Conservation (phyloP, 2,329 filamentous ascomycete species). For the Emergomyces pasteurianus region DNA sequence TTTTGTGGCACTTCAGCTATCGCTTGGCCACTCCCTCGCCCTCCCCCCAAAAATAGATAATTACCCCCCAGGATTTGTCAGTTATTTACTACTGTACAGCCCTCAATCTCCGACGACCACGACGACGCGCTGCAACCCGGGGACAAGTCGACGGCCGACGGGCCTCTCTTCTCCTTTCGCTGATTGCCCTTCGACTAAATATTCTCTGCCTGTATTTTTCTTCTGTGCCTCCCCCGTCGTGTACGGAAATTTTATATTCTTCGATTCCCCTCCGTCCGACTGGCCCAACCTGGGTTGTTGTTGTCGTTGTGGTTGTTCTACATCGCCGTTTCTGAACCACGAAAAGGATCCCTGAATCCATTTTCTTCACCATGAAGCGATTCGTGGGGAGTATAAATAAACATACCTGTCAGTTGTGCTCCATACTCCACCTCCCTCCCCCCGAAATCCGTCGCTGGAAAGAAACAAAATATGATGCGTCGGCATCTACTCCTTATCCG, state of each 20-base stretch:
- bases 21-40: too few species aligned
- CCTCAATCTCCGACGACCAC: too few species aligned
- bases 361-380: slow-evolving; percentile 23
- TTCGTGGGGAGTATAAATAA: slow-evolving; percentile 22
- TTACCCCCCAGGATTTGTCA: too few species aligned
- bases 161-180: too few species aligned
- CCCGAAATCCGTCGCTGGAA: background rate
- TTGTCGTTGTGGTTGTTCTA: background rate
- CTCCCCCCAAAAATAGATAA: too few species aligned
- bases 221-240: too few species aligned
- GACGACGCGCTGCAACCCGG: too few species aligned
- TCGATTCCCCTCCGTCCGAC: background rate
- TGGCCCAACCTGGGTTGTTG: background rate
- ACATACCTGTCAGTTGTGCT: slow-evolving; percentile 19
- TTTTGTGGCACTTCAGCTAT: too few species aligned
- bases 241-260: background rate
- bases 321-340: background rate
- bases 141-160: too few species aligned
- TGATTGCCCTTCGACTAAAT: too few species aligned
- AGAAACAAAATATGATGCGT: background rate
- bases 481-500: background rate
- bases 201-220: too few species aligned
- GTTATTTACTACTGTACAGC: too few species aligned
- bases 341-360: background rate
- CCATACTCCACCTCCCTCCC: background rate